A percentile compares a stretch with the other conserved stretches of the same genome.
These are phyloP conservation scores for Cercospora brassicicola DNA, from an alignment of 2,329 filamentous ascomycete species.

Conservation along the genomic window DNA sequence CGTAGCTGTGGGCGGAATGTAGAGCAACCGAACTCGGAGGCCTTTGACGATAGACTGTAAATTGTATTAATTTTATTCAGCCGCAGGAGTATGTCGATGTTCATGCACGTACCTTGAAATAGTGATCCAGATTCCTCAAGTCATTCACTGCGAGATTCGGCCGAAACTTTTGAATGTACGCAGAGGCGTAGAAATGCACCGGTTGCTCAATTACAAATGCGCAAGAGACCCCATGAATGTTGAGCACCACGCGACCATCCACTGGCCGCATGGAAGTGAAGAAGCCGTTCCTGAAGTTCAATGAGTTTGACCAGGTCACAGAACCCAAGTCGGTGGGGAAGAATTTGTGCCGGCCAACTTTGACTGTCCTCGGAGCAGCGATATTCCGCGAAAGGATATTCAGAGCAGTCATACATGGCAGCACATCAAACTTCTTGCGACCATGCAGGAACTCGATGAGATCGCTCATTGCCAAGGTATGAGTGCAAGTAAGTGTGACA, in stretches of 20 bases:
- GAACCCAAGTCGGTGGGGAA: background rate
- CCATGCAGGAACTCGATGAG: background rate
- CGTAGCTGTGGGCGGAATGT: background rate
- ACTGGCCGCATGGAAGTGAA: constrained; percentile 16
- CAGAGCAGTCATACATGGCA: background rate
- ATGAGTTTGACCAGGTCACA: background rate
- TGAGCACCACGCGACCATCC: constrained; percentile 14
- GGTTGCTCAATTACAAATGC: constrained; percentile 21
- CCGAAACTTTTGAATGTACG: background rate
- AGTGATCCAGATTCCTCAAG: background rate
- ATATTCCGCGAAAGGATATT: constrained; percentile 9
- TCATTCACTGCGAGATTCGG: background rate
- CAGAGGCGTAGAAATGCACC: background rate
- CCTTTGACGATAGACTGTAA: background rate
- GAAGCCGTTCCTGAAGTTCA: constrained; percentile 17
- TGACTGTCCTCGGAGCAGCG: background rate
- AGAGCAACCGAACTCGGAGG: background rate
- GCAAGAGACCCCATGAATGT: constrained; percentile 26
- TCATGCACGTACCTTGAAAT: constrained; percentile 1
- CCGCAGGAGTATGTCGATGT: background rate
- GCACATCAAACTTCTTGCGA: background rate
- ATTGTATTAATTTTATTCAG: background rate
- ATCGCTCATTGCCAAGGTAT: background rate
- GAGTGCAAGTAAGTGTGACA: background rate
- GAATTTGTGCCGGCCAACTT: background rate